Base-by-base conservation (phyloP, 2,329 filamentous ascomycete species). In the Nemania diffusa region DNA sequence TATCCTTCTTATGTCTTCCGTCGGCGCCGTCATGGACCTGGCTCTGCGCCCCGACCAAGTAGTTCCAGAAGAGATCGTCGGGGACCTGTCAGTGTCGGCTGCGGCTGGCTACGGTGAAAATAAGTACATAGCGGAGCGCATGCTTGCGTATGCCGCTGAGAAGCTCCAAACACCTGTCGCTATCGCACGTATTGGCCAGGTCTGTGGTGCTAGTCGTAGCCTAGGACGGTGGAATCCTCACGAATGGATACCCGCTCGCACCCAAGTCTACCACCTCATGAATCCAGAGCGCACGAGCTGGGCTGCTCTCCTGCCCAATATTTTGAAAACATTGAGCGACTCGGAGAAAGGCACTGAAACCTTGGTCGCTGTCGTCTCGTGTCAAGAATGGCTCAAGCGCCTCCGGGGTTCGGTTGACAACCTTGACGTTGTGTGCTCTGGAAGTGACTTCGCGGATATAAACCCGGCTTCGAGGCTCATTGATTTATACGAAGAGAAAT, bases 191-290 rank as follows among this genome's bases (percentile, higher is more conserved):
- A 51, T 69, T 11, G 67, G 67, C 7, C 58, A 63, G 22, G 63
- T 69, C 13, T 61, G 57, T 27, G 63, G 63, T 32, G 61, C 67
- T 20, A 57, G 40, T 13, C 56, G 34, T 8, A 63, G 57, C 9
- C 34, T 48, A 4, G 67, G 67, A 13, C 48, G 51, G 9, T 69
- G 67, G 67, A 66, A 63, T 24, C 55, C 57, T 2, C 52, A 44
- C n/a, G 67, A 69, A 46, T 69, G 67, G 67, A 53, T 69, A 29
- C 67, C 22, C 9, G 50, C n/a, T 26, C 15, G 34, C 15, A n/a
- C 50, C 15, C 55, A 40, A 17, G 53, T 62, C 24, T 64, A 64
- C n/a, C 60, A 68, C 46, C 51, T 68, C 7, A 57, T 64, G 61
- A 64, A 56, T 22, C 11, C 11, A 20, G 8, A 42, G 34, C 53